phyloP scores from a whole-genome alignment of 805 yeast species.

The Candida bentonensis region DNA sequence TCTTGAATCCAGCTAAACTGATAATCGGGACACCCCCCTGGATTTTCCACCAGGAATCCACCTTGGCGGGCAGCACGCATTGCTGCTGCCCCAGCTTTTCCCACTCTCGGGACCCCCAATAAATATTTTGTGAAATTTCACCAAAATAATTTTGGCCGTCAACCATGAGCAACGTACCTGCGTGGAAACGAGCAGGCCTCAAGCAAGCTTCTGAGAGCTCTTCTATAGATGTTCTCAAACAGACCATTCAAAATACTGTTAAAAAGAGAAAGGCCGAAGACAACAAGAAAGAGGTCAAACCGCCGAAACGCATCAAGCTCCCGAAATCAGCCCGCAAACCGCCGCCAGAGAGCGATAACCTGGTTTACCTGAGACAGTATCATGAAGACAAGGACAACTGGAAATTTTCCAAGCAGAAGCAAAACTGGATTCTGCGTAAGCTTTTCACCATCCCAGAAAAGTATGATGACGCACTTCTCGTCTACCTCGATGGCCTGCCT shows the following conservation, averaged over 20 bases:
- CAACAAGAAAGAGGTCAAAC: constrained; percentile 27
- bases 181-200: constrained; percentile 72
- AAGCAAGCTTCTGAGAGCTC: constrained; percentile 30
- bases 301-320: constrained; percentile 54
- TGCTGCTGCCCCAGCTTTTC: no score
- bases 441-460: constrained; percentile 35
- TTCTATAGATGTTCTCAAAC: constrained; percentile 18
- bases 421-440: constrained; percentile 69
- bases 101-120: no score
- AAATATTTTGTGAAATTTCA: no score
- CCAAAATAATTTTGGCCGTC: no score
- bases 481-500: constrained; percentile 39
- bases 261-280: constrained; percentile 11
- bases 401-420: constrained; percentile 81
- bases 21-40: no score
- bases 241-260: constrained; percentile 16
- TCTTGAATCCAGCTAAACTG: no score
- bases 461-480: constrained; percentile 36
- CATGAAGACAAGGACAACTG: constrained; percentile 43
- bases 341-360: constrained; percentile 68
- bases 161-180: constrained; percentile 34
- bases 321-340: constrained; percentile 55
- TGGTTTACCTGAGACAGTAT: constrained; percentile 48
- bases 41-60: no score
- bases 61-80: no score